Evolutionary conservation across 352 stramenopile genomes (phyloP).

Genomic region (Globisporangium radiosum): DNA sequence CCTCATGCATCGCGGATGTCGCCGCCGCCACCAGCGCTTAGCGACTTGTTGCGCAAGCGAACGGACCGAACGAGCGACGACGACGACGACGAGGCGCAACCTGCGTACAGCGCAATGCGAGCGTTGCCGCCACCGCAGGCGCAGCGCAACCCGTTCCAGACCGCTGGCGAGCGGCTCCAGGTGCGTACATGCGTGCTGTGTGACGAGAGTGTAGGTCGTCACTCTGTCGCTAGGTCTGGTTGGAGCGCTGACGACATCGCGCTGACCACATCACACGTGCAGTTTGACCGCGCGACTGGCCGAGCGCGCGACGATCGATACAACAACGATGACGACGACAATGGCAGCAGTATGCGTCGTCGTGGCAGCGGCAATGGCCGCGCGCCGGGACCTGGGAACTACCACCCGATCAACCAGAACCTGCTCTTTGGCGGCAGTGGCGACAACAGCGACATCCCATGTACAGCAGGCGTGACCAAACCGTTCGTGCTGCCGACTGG

Average conservation of each 20-base stretch:
- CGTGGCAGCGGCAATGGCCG: constrained; percentile 17
- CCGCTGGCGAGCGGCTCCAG: constrained; percentile 59
- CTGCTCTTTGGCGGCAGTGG: constrained; percentile 44
- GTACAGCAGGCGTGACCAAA: constrained; percentile 42
- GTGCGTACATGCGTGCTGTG: constrained; percentile 13
- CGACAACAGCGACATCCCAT: constrained; percentile 5
- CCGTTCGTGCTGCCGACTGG: constrained; percentile 65
- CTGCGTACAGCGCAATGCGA: constrained; percentile 6
- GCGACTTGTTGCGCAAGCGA: constrained; percentile 34
- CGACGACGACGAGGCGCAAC: neutral
- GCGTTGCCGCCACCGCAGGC: neutral
- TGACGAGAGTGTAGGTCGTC: no score
- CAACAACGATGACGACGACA: constrained; percentile 17
- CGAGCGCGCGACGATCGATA: constrained; percentile 30
- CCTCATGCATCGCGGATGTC: neutral
- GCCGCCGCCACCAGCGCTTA: constrained; percentile 16
- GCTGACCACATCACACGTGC: neutral
- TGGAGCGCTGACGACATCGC: no score
- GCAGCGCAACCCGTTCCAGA: constrained; percentile 55
- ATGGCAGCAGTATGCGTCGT: constrained; percentile 9
- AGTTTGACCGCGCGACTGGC: constrained; percentile 43
- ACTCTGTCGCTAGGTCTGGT: no score
- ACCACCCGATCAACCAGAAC: constrained; percentile 75
- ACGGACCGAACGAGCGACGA: constrained; percentile 10
- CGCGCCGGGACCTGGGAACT: constrained; percentile 31